Evolutionary conservation across 805 yeast species (phyloP), one percentile per base, ranked within the genome.

Genomic region (Kluyveromyces lactis): DNA sequence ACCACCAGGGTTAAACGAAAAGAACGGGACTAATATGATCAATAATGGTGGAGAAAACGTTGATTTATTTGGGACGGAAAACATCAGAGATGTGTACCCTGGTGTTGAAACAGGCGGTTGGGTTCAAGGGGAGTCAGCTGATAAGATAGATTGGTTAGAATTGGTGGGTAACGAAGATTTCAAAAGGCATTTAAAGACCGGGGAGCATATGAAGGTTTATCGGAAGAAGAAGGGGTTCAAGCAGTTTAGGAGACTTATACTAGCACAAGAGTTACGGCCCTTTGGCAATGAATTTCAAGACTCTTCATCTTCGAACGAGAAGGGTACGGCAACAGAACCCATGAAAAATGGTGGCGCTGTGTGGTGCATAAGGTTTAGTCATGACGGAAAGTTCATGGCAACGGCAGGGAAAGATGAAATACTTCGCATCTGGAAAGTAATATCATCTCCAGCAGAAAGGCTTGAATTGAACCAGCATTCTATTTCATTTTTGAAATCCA

Each of bases 321-420:
- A 24, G 2, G 21, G n/a, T 10, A 10, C 12, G 44, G 47, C 19
- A 37, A 9, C 1, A 29, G 35, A 10, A 18, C 26, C 24, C 42
- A 41, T 13, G 40, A 40, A 19, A 41, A 46, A 28, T 42, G 31
- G 35, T 2, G 46, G 50, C 33, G 83, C 92, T 11, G 69, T 84
- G n/a, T 85, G 87, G 73, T 73, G 76, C 8, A 66, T 82, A 65
- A 73, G 76, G 50, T 89, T 89, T 60, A 78, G 84, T 42, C 59
- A 60, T 10, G 95, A 89, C 60, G 97, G 97, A 9, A 79, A 76
- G 58, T 86, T 71, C 55, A 60, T 89, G 50, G 95, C 95, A 0
- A 74, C 83, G 2, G 95, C 90, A 0, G 94, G 95, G 15, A 76
- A 83, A 49, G 87, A 84, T 53, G 71, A 81, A 3, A 58, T 68